Evolutionary conservation across 2,329 filamentous ascomycete species (phyloP).

Genomic region (Talaromyces marneffei): DNA sequence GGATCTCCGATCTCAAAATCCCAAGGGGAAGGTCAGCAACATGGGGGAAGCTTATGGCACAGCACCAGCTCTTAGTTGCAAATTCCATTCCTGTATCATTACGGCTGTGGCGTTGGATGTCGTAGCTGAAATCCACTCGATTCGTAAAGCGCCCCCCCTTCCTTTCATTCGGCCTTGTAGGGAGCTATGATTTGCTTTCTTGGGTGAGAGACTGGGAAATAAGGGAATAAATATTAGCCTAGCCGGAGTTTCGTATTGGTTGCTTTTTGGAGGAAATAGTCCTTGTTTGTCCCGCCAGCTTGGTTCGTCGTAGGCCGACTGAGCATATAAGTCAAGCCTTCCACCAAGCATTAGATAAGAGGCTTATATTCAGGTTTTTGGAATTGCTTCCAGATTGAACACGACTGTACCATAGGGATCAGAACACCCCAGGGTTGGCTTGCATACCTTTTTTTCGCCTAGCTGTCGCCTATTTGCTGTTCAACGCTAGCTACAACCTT

Average conservation of each 20-base stretch:
- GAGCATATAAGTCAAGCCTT: background rate
- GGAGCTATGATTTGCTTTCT: background rate
- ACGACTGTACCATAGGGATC: background rate
- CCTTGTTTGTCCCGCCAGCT: background rate
- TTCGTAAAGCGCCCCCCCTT: background rate
- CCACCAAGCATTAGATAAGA: background rate
- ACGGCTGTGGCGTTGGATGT: conserved; percentile 14
- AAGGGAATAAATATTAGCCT: background rate
- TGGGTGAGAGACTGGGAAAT: background rate
- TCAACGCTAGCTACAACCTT: background rate
- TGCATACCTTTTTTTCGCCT: background rate
- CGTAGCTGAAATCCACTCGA: conserved; percentile 13
- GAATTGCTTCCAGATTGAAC: background rate
- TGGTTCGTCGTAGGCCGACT: background rate
- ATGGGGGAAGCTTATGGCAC: background rate
- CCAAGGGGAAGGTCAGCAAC: background rate
- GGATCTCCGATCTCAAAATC: background rate
- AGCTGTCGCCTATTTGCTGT: background rate
- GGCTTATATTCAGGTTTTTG: background rate
- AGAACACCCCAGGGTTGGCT: background rate
- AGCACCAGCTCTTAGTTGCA: background rate
- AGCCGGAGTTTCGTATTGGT: background rate
- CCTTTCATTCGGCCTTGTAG: background rate
- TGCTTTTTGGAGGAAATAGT: background rate
- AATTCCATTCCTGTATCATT: conserved; percentile 1